These are phyloP conservation scores for Pogostemon cablin DNA, from an alignment of 257 asterid species.

Conservation along the genomic window DNA sequence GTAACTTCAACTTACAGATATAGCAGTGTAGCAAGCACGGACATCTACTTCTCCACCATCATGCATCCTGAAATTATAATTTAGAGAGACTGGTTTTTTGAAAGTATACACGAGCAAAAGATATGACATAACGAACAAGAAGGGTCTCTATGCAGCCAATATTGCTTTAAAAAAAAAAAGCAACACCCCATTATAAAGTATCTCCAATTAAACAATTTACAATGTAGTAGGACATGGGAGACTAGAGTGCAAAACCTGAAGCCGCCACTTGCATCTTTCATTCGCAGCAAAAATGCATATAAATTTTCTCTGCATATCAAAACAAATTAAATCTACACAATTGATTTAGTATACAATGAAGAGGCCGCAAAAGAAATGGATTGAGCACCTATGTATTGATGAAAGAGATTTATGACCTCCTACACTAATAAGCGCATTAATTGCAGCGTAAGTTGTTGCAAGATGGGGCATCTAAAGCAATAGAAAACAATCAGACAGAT, in stretches of 20 bases:
- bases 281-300: slow-evolving; percentile 61
- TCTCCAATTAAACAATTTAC: slow-evolving; percentile 27
- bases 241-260: slow-evolving; percentile 63
- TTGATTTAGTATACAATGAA: slow-evolving; percentile 5
- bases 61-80: slow-evolving; percentile 75
- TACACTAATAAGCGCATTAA: slow-evolving; percentile 77
- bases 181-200: slow-evolving; percentile 7
- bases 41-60: slow-evolving; percentile 97
- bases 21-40: slow-evolving; percentile 97
- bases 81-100: slow-evolving; percentile 8
- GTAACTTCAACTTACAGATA: slow-evolving; percentile 70
- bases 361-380: slow-evolving; percentile 22
- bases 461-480: slow-evolving; percentile 91
- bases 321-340: slow-evolving; percentile 13
- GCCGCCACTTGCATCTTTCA: slow-evolving; percentile 93
- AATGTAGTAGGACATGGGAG: slow-evolving; percentile 18
- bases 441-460: slow-evolving; percentile 96
- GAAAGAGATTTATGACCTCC: slow-evolving; percentile 75
- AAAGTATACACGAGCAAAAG: slow-evolving; percentile 11
- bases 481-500: slow-evolving; percentile 26
- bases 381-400: slow-evolving; percentile 71
- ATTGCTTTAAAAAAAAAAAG: not conserved
- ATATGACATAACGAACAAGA: slow-evolving; percentile 3
- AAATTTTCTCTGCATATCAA: slow-evolving; percentile 57
- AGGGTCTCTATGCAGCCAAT: slow-evolving; percentile 18